Evolutionary conservation across 2,329 filamentous ascomycete species (phyloP), one percentile per base, ranked within the genome.

Genomic region (Colletotrichum sansevieriae): DNA sequence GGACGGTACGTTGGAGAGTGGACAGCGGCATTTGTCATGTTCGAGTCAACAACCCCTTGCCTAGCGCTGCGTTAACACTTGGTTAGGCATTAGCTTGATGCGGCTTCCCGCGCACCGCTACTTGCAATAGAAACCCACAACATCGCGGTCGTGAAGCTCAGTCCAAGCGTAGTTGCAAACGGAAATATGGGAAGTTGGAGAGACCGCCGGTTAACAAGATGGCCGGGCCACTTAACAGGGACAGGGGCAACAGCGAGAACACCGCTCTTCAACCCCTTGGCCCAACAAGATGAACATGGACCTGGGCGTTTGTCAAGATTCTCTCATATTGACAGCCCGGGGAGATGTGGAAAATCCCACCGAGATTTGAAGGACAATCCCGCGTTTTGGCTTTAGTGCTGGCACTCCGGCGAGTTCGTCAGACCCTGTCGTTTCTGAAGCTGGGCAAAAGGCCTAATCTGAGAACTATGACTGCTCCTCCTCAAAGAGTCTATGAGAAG

Each of bases 1-100:
- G 22, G 43, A 55, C 29, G 18, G n/a, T 44, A 65, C 35, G 62
- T 20, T 33, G 33, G 58, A 25, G 57, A 37, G 43, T 57, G 47
- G 43, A 65, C 47, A 56, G 22, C 62, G 41, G 49, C 55, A 68
- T 65, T 44, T 46, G 59, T 41, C 46, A 46, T 54, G 47, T 60
- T 82, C 81, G 81, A 83, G 80, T 82, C 80, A 73, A 75, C 72
- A 63, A 68, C 56, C 74, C 74, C 77, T 73, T 75, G 74, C 72
- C 66, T 71, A 73, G 62, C 41, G 55, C 62, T 59, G 46, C 65
- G 62, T 60, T 49, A 51, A 60, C 71, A 75, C 67, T 73, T 73
- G 73, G 73, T 74, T 72, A 74, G 75, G 71, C 72, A 76, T 76
- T 73, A 76, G 74, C 74, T 71, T 73, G 67, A 77, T 82, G 81